A percentile compares a stretch with the other conserved stretches of the same genome.
These are phyloP conservation scores for Penicillium canescens DNA, from an alignment of 495 filamentous ascomycete species.

Conservation along the genomic window DNA sequence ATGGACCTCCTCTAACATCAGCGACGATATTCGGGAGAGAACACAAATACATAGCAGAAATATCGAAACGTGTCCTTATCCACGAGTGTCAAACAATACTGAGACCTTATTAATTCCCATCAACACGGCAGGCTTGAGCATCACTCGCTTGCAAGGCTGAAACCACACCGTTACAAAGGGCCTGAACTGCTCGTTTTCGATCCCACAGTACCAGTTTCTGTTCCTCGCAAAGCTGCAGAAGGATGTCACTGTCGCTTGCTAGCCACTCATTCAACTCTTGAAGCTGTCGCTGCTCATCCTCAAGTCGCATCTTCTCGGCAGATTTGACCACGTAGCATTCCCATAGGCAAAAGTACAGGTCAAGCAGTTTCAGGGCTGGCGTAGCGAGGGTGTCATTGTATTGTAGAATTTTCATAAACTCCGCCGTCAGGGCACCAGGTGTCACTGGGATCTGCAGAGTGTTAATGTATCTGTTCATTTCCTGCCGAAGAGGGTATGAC, in stretches of 20 bases:
- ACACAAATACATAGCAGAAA: neutral
- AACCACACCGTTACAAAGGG: neutral
- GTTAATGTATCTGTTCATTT: no score
- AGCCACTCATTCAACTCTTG: conserved; percentile 5
- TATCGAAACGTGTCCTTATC: neutral
- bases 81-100: neutral
- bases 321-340: neutral
- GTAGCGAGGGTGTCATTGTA: no score
- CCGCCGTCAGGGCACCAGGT: no score
- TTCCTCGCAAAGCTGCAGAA: conserved; percentile 2
- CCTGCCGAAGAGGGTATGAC: no score
- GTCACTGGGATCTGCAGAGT: no score
- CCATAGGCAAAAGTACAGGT: conserved; percentile 1
- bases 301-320: conserved; percentile 1
- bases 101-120: neutral
- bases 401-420: no score
- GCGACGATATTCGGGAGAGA: no score
- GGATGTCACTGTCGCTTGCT: conserved; percentile 3
- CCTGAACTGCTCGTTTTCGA: conserved; percentile 1
- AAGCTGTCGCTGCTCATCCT: conserved; percentile 1
- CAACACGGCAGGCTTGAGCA: neutral
- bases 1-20: no score
- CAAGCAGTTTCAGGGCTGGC: neutral
- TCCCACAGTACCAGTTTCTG: neutral
- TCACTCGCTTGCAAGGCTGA: conserved; percentile 3